These are phyloP conservation scores for Beverwykella pulmonaria DNA, from an alignment of 495 filamentous ascomycete species.

Conservation along the genomic window DNA sequence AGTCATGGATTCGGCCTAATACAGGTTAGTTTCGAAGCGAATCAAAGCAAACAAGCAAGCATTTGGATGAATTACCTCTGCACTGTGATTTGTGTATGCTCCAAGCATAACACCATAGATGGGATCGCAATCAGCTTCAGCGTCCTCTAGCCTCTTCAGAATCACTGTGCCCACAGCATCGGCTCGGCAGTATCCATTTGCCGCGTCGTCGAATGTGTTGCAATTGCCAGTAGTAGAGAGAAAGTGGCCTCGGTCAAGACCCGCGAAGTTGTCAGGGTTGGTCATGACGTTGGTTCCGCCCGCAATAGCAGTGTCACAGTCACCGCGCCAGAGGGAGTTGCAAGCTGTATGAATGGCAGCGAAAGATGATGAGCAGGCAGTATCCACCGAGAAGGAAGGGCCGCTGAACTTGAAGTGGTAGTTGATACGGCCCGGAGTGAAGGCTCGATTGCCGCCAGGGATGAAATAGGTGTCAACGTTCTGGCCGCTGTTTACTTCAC, in stretches of 20 bases:
- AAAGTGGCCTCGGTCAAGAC: conserved; percentile 46
- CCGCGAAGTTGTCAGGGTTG: conserved; percentile 44
- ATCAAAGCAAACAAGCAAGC: neutral
- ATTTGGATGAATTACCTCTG: conserved; percentile 27
- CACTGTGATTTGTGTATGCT: conserved; percentile 44
- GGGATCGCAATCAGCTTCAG: conserved; percentile 42
- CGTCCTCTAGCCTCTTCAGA: conserved; percentile 40
- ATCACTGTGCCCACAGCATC: conserved; percentile 46
- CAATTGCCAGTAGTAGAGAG: conserved; percentile 48
- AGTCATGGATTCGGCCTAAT: conserved; percentile 47
- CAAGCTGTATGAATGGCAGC: conserved; percentile 47
- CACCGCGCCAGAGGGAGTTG: conserved; percentile 44
- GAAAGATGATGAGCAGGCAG: conserved; percentile 48
- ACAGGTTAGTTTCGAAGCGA: neutral
- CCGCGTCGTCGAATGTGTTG: conserved; percentile 50
- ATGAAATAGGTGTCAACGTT: conserved; percentile 44
- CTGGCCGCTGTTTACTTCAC: conserved; percentile 39
- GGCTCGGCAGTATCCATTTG: conserved; percentile 49
- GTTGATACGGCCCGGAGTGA: conserved; percentile 44
- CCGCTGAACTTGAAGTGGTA: conserved; percentile 42
- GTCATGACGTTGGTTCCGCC: conserved; percentile 49
- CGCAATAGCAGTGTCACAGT: conserved; percentile 48
- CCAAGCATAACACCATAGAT: conserved; percentile 43
- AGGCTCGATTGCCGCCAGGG: conserved; percentile 42
- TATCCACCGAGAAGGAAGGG: conserved; percentile 41